Percentiles rank a stretch among this genome's conserved stretches.
Conservation (phyloP, 2,329 filamentous ascomycete genomes). For the Massarina eburnea region DNA sequence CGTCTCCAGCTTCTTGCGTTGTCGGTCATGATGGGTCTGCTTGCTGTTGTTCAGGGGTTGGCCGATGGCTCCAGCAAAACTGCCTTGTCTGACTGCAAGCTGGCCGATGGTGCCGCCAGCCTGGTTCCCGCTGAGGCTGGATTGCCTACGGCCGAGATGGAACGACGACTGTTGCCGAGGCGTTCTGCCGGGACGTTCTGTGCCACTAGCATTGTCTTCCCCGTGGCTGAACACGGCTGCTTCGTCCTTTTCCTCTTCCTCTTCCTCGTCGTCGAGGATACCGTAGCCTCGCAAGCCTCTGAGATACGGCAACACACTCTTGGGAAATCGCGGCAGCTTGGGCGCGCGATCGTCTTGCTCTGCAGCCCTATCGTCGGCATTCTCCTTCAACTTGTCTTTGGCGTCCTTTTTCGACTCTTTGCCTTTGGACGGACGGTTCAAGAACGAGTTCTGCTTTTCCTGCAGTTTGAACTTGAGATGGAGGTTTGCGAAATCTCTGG, state of each 20-base stretch:
- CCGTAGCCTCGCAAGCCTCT: conserved; percentile 72
- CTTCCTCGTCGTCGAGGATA: conserved; percentile 64
- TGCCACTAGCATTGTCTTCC: conserved; percentile 70
- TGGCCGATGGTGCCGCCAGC: conserved; percentile 22
- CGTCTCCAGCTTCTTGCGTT: conserved; percentile 81
- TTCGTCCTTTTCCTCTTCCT: conserved; percentile 71
- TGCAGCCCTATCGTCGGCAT: conserved; percentile 39
- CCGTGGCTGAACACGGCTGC: conserved; percentile 57
- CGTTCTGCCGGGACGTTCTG: conserved; percentile 59
- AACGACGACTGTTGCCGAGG: conserved; percentile 60
- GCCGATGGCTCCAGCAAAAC: conserved; percentile 44
- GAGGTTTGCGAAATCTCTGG: conserved; percentile 87
- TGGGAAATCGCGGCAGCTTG: conserved; percentile 87
- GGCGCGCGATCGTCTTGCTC: conserved; percentile 64
- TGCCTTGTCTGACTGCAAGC: conserved; percentile 36
- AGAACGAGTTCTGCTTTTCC: conserved; percentile 79
- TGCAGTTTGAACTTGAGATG: conserved; percentile 93
- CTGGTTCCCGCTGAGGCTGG: conserved; percentile 50
- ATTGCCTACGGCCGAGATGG: conserved; percentile 60
- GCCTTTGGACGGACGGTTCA: conserved; percentile 54
- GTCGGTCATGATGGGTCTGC: conserved; percentile 71
- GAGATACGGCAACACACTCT: conserved; percentile 85
- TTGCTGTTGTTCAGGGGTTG: conserved; percentile 43
- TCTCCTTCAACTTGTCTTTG: conserved; percentile 22
- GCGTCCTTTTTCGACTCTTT: conserved; percentile 17